Evolutionary conservation across 169 alveolate genomes (phyloP), one percentile per base, ranked within the genome.

Genomic region (Plasmodium inui): DNA sequence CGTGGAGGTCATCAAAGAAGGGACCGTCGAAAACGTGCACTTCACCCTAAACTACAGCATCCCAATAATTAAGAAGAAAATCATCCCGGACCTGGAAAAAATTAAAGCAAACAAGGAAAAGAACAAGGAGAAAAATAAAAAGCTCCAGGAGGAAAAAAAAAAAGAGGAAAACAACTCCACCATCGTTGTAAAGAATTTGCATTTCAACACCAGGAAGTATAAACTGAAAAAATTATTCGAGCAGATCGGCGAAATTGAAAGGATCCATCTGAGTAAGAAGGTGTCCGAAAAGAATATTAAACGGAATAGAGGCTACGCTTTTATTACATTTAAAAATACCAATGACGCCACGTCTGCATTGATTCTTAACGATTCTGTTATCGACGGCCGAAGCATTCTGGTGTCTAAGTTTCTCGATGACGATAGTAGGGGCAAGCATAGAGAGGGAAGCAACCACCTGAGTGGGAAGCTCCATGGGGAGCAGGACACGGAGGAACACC

Each of bases 281-380:
- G 71, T 93, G 3, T 95, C 96, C 3, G 88, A 85, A 53, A 92
- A 95, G 12, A 83, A 89, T 53, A 70, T 78, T 9, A 94, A 94
- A 39, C 61, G 93, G 74, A 93, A 95, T 41, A 95, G 84, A 55
- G 97, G 97, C 3, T 95, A 73, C 67, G 97, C 95, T 14, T 95
- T 76, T 61, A 80, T 95, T 10, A 83, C 91, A 10, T 95, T 95
- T 90, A 85, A 81, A 28, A 83, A 95, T 79, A 70, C 57, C 6
- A 46, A 79, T 50, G 92, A 61, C 61, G 96, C 96, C n/a, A 79
- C 92, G 19, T 78, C 95, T 10, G 72, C 95, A 7, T 46, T 95
- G 28, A 82, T 92, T 19, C 55, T 90, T 28, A 76, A 92, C 34
- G 79, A 95, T 39, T 41, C 92, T 7, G 37, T 83, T 70, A 26